Base-by-base conservation (phyloP, 306 rosid genomes). In the Rosa chinensis region DNA sequence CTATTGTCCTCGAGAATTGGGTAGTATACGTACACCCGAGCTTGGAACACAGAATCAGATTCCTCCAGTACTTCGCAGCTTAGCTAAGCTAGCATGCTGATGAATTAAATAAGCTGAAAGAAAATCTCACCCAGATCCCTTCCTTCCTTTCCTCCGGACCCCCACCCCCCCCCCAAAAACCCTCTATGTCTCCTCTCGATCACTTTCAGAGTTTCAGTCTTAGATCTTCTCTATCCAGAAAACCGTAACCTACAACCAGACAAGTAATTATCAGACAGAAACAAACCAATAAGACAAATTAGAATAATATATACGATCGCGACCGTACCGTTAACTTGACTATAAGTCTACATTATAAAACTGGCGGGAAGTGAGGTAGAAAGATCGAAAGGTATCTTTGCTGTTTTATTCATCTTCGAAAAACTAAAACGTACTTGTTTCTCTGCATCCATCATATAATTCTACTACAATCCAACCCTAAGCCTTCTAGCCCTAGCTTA, bases 301-400 rank as follows among this genome's bases (percentile, higher is more conserved):
- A 16, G 64, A 23, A 56, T 42, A 25, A 59, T n/a, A 43, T n/a
- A 43, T 42, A 49, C 35, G 37, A 76, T 18, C 14, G 72, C 16
- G 48, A 62, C 48, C 61, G 71, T 76, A 62, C 61, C 61, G 71
- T 76, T 44, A 76, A 76, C 20, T 45, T 16, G 2, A 10, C 42
- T 32, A 6, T 8, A 66, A 13, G 8, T 13, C 32, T 13, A 35
- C 70, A 16, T 7, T 35, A 49, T 14, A 17, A 56, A 59, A 43
- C 25, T 43, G 58, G 70, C 4, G 6, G 56, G 55, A 21, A 45
- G 13, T 12, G 35, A 12, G 40, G 40, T 12, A 28, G 40, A 66
- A 66, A 66, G 23, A 66, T 5, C 53, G 70, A 58, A 4, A 48
- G 56, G 69, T 17, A 58, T 59, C 77, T 35, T 39, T 67, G 28